Conservation (phyloP, 2,329 filamentous ascomycete genomes). For the Neospermospora avenae region DNA sequence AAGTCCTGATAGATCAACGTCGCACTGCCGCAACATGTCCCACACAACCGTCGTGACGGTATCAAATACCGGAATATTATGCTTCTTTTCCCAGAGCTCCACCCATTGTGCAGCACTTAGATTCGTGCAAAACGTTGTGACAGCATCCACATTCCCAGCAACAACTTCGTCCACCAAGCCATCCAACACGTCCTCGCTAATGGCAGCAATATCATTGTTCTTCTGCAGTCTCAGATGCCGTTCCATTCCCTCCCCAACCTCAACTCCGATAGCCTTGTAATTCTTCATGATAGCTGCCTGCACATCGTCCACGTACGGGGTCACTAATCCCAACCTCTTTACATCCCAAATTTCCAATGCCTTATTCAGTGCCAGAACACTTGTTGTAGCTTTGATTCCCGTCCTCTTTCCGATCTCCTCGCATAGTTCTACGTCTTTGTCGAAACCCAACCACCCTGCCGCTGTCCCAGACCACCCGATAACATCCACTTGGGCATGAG, state of each 20-base stretch:
- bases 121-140: conserved; percentile 45
- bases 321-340: conserved; percentile 39
- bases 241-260: conserved; percentile 34
- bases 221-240: conserved; percentile 36
- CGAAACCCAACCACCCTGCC: conserved; percentile 41
- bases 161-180: conserved; percentile 19
- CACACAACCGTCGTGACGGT: conserved; percentile 42
- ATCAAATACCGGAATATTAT: conserved; percentile 40
- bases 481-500: conserved; percentile 38
- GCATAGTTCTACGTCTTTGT: conserved; percentile 40
- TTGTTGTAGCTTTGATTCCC: conserved; percentile 40
- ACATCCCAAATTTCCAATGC: conserved; percentile 31
- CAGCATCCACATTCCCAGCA: conserved; percentile 32
- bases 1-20: conserved; percentile 32
- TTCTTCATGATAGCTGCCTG: conserved; percentile 38
- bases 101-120: conserved; percentile 40
- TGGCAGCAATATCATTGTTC: conserved; percentile 39
- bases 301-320: conserved; percentile 42
- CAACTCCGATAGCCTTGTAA: conserved; percentile 36
- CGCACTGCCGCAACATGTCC: conserved; percentile 39
- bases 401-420: conserved; percentile 37
- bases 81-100: conserved; percentile 38
- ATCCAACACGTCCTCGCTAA: conserved; percentile 36
- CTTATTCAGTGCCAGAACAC: conserved; percentile 41
- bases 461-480: conserved; percentile 41